Conservation (phyloP, 2,329 filamentous ascomycete genomes). For the Xylaria hypoxylon region DNA sequence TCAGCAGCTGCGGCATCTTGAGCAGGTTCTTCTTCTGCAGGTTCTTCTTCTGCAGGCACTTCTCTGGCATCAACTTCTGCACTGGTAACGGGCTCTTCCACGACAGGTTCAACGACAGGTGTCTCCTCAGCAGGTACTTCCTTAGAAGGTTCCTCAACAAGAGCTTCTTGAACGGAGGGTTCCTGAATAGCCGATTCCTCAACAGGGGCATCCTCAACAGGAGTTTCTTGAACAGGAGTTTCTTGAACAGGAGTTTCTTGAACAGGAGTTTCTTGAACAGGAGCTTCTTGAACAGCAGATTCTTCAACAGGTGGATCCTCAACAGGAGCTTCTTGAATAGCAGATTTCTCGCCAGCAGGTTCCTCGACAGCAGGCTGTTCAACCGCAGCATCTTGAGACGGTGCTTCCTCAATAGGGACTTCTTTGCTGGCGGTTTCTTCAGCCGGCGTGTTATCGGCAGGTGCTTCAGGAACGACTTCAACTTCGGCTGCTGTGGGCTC, state of each 20-base stretch:
- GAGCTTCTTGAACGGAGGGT: slow-evolving; percentile 3
- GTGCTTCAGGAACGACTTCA: not conserved
- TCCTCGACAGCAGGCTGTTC: slow-evolving; percentile 23
- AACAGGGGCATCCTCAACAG: not conserved
- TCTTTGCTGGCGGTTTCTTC: slow-evolving; percentile 30
- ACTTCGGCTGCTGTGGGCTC: slow-evolving; percentile 2
- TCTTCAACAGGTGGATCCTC: slow-evolving; percentile 6
- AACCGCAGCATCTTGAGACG: slow-evolving; percentile 29
- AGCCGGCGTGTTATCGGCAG: not conserved
- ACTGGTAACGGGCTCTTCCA: slow-evolving; percentile 22
- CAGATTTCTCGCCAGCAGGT: not conserved
- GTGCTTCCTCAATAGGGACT: slow-evolving; percentile 23
- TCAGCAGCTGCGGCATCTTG: slow-evolving; percentile 24
- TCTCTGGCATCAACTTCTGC: not conserved
- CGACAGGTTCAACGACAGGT: slow-evolving; percentile 6
- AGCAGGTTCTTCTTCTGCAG: slow-evolving; percentile 5
- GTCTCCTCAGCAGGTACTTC: slow-evolving; percentile 22
- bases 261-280: slow-evolving; percentile 8
- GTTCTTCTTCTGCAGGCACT: not conserved
- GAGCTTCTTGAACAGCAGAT: not conserved
- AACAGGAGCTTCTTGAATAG: not conserved
- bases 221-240: not conserved
- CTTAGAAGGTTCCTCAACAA: slow-evolving; percentile 4
- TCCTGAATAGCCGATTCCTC: not conserved
- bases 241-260: slow-evolving; percentile 17